These are phyloP conservation scores for Ophiognomonia clavigignenti-juglandacearum DNA, from an alignment of 2,329 filamentous ascomycete genomes.

Conservation along the genomic window DNA sequence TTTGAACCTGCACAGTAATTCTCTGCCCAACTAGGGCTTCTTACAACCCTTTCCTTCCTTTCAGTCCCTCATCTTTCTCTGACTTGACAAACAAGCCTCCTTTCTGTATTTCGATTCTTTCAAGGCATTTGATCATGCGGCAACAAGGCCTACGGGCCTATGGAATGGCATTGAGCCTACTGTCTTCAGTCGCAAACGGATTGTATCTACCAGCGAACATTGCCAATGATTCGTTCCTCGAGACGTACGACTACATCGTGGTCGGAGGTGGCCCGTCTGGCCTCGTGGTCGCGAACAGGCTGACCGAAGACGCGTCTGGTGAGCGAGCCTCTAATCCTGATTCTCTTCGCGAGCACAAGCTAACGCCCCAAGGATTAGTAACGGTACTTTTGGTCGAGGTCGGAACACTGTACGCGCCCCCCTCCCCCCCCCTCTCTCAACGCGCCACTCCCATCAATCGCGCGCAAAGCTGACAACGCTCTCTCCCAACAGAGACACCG, in stretches of 20 bases:
- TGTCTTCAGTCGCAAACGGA: not conserved
- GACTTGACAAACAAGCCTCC: not conserved
- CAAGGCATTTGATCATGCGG: not conserved
- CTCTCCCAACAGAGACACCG: constrained; percentile 10
- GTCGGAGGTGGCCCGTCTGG: constrained; percentile 43
- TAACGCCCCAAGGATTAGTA: no score
- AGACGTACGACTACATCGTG: constrained; percentile 33
- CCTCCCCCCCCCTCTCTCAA: not conserved
- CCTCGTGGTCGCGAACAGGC: constrained; percentile 36
- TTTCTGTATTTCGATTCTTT: not conserved
- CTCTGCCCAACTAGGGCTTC: not conserved
- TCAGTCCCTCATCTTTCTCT: not conserved
- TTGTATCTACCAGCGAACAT: constrained; percentile 7
- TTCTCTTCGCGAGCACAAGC: no score
- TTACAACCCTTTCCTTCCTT: not conserved
- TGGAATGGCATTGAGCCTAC: not conserved
- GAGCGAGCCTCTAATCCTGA: no score
- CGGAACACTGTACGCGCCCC: constrained; percentile 15
- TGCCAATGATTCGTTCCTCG: constrained; percentile 1
- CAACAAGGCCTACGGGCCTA: not conserved
- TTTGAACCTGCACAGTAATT: no score
- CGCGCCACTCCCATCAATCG: no score
- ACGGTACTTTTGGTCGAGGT: constrained; percentile 19
- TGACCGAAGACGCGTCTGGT: constrained; percentile 32
- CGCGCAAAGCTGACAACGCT: no score